Conservation (phyloP, 331 rosid species). For the Stylosanthes scabra region DNA sequence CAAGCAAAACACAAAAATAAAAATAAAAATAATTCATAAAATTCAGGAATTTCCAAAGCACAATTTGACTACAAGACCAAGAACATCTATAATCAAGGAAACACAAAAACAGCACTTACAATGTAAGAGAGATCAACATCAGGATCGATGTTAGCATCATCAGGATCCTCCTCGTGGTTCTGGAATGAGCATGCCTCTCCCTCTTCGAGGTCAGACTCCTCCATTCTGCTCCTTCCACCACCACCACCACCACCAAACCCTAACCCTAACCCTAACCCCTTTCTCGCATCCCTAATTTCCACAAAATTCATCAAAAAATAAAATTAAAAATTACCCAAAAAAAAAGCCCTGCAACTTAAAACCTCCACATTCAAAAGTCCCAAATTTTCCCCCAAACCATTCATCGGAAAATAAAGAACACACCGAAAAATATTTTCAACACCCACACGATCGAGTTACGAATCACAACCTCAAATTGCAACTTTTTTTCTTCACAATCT, state of each 20-base stretch:
- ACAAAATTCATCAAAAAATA: slow-evolving; percentile 64
- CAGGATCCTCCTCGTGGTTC: slow-evolving; percentile 54
- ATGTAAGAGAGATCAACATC: slow-evolving; percentile 84
- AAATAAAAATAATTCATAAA: slow-evolving; percentile 38
- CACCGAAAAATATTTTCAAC: background rate
- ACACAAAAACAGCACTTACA: slow-evolving; percentile 56
- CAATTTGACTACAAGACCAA: slow-evolving; percentile 17
- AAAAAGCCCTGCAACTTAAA: slow-evolving; percentile 43
- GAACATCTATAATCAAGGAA: slow-evolving; percentile 14
- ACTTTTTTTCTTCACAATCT: no score
- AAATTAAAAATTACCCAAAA: background rate
- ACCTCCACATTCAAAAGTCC: slow-evolving; percentile 41
- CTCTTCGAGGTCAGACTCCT: slow-evolving; percentile 91
- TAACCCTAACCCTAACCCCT: slow-evolving; percentile 65
- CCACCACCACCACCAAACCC: slow-evolving; percentile 47
- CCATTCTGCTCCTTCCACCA: slow-evolving; percentile 55
- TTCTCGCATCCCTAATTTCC: slow-evolving; percentile 80
- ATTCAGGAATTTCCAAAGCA: slow-evolving; percentile 36
- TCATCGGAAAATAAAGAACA: slow-evolving; percentile 24
- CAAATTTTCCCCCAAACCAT: slow-evolving; percentile 42
- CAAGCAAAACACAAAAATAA: slow-evolving; percentile 39
- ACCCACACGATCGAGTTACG: slow-evolving; percentile 43
- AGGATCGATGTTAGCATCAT: slow-evolving; percentile 72
- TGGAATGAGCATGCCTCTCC: slow-evolving; percentile 85
- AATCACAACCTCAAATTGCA: slow-evolving; percentile 25